Base-by-base conservation (phyloP, 2,329 filamentous ascomycete species). In the Botrytis elliptica region DNA sequence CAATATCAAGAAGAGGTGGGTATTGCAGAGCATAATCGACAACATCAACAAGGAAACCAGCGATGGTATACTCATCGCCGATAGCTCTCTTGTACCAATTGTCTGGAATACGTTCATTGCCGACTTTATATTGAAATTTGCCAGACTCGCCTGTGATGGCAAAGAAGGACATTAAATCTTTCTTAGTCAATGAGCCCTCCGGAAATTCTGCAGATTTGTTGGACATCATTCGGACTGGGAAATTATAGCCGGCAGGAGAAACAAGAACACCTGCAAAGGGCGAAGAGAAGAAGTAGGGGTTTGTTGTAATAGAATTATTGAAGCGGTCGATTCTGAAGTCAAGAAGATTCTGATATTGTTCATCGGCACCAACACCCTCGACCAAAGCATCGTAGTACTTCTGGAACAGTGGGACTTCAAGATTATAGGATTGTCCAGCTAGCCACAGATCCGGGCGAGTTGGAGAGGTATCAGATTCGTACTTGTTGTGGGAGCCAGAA, bases 201-300 rank as follows among this genome's bases (percentile, higher is more conserved):
- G 77, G 76, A 40, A 75, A 73, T 55, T 78, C 76, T 14, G 72
- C 73, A 16, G 78, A 78, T 62, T 79, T 77, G 75, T 79, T 79
- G 10, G 71, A 73, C 76, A 78, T 77, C 65, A 78, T 77, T 40
- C 77, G 76, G 70, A 77, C 77, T 55, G 77, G 78, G 52, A 79
- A 78, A 18, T 73, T 76, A 64, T 76, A 79, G 4, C 76, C 75
- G 49, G 77, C 77, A 6, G 76, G 75, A 40, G 75, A 75, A 16
- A 77, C 77, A 5, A 71, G 14, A 9, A 78, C 77, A 42, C 77
- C 77, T 9, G 74, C 66, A 57, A 78, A 77, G 4, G 76, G 77
- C 0, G 86, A 86, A 70, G 86, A 87, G 80, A 86, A 89, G 78
- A 88, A 88, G 66, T 86, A 82, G 0, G 86, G 86, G 77, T 89